phyloP scores from a whole-genome alignment of 345 rosid genomes.

The Schrenkiella parvula region DNA sequence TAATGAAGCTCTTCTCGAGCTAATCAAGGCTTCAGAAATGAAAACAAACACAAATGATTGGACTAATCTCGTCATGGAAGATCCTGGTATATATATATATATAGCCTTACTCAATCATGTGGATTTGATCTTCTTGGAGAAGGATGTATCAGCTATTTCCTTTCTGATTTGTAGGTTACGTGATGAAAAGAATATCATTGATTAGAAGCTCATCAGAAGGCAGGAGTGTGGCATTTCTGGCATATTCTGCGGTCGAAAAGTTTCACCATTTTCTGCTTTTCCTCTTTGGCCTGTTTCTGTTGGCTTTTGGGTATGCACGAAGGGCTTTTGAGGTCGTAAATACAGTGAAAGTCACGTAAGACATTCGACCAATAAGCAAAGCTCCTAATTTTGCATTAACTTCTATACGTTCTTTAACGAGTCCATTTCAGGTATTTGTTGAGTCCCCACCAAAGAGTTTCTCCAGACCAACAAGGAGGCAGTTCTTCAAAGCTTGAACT shows the following conservation, averaged over 20 bases:
- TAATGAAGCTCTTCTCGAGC: background rate
- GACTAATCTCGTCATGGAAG: background rate
- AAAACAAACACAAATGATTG: background rate
- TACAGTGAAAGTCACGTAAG: background rate
- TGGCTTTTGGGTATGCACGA: background rate
- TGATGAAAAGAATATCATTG: background rate
- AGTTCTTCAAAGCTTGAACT: background rate
- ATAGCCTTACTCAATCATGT: background rate
- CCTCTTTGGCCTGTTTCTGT: background rate
- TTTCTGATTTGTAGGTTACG: background rate
- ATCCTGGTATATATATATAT: background rate
- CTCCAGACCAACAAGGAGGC: background rate
- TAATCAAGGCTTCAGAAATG: background rate
- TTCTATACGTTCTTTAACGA: background rate
- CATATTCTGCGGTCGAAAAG: background rate
- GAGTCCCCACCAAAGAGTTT: background rate
- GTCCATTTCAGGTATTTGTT: background rate
- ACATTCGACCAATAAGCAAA: background rate
- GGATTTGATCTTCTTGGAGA: background rate
- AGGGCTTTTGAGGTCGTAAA: background rate
- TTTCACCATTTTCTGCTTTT: background rate
- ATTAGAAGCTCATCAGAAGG: background rate
- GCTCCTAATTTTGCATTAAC: background rate
- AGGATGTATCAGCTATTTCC: background rate
- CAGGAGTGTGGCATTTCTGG: background rate